Conservation (phyloP, 352 stramenopile species). For the Globisporangium irregulare region DNA sequence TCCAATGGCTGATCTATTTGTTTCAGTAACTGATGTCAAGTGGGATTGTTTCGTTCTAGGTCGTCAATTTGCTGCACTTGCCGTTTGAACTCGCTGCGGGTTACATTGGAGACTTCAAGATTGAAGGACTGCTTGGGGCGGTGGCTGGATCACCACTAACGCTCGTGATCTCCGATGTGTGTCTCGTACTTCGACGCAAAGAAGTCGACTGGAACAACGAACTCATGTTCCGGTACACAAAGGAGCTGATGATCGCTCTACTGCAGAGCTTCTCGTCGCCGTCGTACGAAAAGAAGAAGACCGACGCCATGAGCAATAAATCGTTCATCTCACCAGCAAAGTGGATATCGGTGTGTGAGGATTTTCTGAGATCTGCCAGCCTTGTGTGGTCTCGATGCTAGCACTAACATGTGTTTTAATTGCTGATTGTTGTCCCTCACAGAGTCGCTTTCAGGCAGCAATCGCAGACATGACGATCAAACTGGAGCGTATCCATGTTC, state of each 20-base stretch:
- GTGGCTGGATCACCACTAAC: conserved; percentile 55
- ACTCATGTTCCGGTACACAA: conserved; percentile 63
- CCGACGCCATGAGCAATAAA: conserved; percentile 10
- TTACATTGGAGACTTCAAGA: conserved; percentile 63
- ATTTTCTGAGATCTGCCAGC: neutral
- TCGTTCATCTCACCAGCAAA: conserved; percentile 50
- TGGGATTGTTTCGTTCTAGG: conserved; percentile 17
- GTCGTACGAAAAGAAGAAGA: conserved; percentile 26
- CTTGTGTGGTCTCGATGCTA: neutral
- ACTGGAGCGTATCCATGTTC: conserved; percentile 61
- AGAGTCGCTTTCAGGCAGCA: conserved; percentile 50
- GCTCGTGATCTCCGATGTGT: conserved; percentile 51
- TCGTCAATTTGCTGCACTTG: conserved; percentile 63
- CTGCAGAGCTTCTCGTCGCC: conserved; percentile 44
- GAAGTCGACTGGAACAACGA: conserved; percentile 66
- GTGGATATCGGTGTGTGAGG: conserved; percentile 46
- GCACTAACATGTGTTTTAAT: neutral
- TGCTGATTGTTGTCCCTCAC: neutral
- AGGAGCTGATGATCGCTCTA: conserved; percentile 57
- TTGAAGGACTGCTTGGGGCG: conserved; percentile 60
- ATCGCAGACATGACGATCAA: conserved; percentile 56
- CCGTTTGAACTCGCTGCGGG: conserved; percentile 62
- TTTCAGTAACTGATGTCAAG: neutral
- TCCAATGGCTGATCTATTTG: neutral
- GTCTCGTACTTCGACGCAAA: conserved; percentile 58